These are phyloP conservation scores for Solanum appendiculatum DNA, from an alignment of 257 asterid genomes.

Conservation along the genomic window DNA sequence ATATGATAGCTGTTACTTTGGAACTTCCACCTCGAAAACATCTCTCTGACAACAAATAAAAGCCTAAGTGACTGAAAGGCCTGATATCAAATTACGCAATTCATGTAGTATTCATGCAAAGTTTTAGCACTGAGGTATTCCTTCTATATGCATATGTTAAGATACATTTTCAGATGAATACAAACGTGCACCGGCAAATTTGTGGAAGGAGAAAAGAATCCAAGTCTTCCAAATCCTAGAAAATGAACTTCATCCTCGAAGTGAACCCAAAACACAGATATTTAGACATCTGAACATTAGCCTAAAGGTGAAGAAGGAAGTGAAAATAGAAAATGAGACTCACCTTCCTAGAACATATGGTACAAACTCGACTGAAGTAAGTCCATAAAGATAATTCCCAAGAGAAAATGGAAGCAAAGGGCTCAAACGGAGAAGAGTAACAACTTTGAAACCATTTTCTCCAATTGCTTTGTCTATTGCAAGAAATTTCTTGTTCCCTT, in stretches of 20 bases:
- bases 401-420: constrained; percentile 96
- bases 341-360: constrained; percentile 94
- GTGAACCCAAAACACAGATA: not conserved
- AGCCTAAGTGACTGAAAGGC: not conserved
- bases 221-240: not conserved
- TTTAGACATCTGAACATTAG: not conserved
- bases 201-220: not conserved
- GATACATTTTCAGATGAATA: not conserved
- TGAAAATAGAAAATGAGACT: constrained; percentile 1
- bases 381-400: constrained; percentile 91
- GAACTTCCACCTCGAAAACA: not conserved
- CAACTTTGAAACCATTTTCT: constrained; percentile 88
- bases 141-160: not conserved
- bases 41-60: not conserved
- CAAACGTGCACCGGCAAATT: not conserved
- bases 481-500: constrained; percentile 88
- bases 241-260: not conserved
- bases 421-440: constrained; percentile 96
- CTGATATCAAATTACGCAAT: not conserved
- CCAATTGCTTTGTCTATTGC: constrained; percentile 98
- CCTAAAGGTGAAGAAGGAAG: not conserved
- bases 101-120: not conserved
- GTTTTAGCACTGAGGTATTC: not conserved
- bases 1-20: not conserved
- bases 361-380: constrained; percentile 86